phyloP scores from a whole-genome alignment of 2,329 filamentous ascomycete genomes.

The Knufia fluminis region DNA sequence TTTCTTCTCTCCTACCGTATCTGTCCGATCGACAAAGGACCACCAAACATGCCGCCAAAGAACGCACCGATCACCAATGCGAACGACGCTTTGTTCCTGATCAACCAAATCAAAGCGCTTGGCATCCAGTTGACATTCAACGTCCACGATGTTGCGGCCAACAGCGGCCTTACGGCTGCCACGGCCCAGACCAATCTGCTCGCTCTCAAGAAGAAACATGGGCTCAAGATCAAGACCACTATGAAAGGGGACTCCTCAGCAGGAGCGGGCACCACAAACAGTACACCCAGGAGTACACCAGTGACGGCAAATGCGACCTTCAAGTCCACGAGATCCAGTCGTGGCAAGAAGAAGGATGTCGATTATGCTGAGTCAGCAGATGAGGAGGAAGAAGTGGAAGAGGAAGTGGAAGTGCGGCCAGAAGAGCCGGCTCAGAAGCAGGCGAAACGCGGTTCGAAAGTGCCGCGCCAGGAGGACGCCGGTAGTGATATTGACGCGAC shows the following conservation, averaged over 20 bases:
- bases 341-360: neutral
- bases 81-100: neutral
- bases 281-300: too few species aligned
- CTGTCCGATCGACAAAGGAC: neutral
- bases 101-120: neutral
- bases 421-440: too few species aligned
- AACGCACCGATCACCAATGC: neutral
- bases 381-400: too few species aligned
- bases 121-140: neutral
- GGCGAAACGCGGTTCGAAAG: too few species aligned
- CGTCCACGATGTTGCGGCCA: neutral
- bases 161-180: neutral
- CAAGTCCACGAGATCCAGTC: neutral
- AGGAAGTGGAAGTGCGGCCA: too few species aligned
- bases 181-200: neutral
- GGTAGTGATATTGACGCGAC: too few species aligned
- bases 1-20: neutral
- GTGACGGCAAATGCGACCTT: neutral
- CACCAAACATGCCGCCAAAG: neutral
- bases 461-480: too few species aligned
- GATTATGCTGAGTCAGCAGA: neutral
- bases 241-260: too few species aligned
- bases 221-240: neutral
- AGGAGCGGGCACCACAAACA: too few species aligned
- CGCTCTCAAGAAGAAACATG: neutral